phyloP scores from a whole-genome alignment of 2,329 filamentous ascomycete genomes.

The Trichoderma lentiforme region DNA sequence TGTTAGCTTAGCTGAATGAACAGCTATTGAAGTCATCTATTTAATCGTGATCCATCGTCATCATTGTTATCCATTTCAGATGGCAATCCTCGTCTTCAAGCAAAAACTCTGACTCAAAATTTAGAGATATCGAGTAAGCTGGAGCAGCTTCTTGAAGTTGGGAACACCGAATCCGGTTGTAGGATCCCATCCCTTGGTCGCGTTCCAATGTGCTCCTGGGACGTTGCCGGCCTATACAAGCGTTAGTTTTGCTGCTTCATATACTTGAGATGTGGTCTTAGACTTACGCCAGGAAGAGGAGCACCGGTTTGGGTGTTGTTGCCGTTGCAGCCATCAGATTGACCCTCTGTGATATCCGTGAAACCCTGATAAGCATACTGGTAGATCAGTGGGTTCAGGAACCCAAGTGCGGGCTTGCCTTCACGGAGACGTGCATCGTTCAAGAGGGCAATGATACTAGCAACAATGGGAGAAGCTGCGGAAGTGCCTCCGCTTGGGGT shows the following conservation, averaged over 20 bases:
- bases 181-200: conserved; percentile 25
- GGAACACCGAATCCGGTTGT: conserved; percentile 23
- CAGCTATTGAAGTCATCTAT: neutral
- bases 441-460: conserved; percentile 45
- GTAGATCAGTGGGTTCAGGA: conserved; percentile 48
- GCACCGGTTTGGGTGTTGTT: conserved; percentile 23
- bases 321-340: conserved; percentile 39
- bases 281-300: neutral
- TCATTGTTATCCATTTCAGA: neutral
- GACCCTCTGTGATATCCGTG: conserved; percentile 30
- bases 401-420: conserved; percentile 45
- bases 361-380: conserved; percentile 23
- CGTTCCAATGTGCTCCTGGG: conserved; percentile 30
- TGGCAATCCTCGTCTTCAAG: neutral
- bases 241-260: conserved; percentile 1
- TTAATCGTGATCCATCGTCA: neutral
- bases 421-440: conserved; percentile 45
- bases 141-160: conserved; percentile 24
- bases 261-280: neutral
- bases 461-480: conserved; percentile 47
- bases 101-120: too few species aligned
- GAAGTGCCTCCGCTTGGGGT: conserved; percentile 39
- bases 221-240: conserved; percentile 25
- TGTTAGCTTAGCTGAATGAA: neutral
- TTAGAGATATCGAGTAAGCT: neutral